These are phyloP conservation scores for Paraconiothyrium brasiliense DNA, from an alignment of 2,329 filamentous ascomycete genomes.

Conservation along the genomic window DNA sequence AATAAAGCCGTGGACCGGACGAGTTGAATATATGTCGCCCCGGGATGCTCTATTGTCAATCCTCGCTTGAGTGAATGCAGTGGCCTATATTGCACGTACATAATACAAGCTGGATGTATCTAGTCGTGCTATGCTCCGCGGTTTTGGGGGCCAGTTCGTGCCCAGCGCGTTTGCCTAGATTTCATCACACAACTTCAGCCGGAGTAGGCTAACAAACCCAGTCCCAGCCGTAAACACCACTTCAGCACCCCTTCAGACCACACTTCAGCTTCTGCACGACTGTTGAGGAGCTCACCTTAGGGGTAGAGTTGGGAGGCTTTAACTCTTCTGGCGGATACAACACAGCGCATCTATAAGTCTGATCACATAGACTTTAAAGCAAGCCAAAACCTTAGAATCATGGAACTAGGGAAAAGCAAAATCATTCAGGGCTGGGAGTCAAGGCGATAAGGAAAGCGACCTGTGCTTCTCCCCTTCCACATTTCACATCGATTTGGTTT, in stretches of 20 bases:
- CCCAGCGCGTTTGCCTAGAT: neutral
- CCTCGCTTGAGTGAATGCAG: too few relatives aligned
- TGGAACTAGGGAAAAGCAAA: too few relatives aligned
- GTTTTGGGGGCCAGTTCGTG: neutral
- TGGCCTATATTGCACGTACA: too few relatives aligned
- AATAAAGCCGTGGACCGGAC: too few relatives aligned
- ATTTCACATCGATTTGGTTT: neutral
- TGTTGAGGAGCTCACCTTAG: constrained; percentile 1
- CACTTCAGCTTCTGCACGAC: neutral
- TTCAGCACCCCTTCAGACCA: constrained; percentile 1
- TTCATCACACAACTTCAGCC: neutral
- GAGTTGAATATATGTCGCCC: too few relatives aligned
- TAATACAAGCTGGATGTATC: too few relatives aligned
- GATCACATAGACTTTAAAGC: neutral
- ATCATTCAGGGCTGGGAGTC: too few relatives aligned
- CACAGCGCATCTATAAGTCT: neutral
- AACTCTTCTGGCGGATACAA: neutral
- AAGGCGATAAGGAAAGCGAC: neutral
- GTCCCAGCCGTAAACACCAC: too few relatives aligned
- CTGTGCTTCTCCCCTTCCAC: neutral
- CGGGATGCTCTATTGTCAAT: too few relatives aligned
- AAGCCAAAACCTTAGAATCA: neutral
- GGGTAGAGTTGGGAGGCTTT: neutral
- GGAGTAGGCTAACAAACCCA: constrained; percentile 4
- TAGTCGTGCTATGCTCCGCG: too few relatives aligned